Base-by-base conservation (phyloP, 768 basidiomycete species). In the Lyophyllum semitale region DNA sequence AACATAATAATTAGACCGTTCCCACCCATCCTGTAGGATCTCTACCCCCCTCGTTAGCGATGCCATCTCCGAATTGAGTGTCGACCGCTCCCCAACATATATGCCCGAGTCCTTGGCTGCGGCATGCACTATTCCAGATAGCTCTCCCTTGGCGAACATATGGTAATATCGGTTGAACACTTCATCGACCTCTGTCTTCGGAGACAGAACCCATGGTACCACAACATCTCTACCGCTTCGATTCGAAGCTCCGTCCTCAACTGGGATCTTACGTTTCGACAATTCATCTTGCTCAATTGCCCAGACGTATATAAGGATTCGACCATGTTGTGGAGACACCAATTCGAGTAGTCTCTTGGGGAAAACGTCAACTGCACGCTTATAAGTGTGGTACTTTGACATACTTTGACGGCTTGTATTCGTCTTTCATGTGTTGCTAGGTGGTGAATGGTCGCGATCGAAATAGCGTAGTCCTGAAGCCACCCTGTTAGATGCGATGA, bases 401-500 rank as follows among this genome's bases (percentile, higher is more conserved):
- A 29, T 58, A 91, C 94, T 80, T 92, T 77, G 8, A 98, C 82
- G 2, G 93, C 88, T 17, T 77, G 67, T 58, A 76, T 79, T 18
- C 97, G 81, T 30, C 97, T 82, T 52, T 81, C 79, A 9, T 80
- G 78, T 0, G 94, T 96, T 3, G 94, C 86, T 5, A 99, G 79
- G 70, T 99, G 97, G 65, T 99, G 97, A 43, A 98, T 92, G 2
- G 96, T 98, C 25, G 97, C 97, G 59, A 99, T 95, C 4, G 95
- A 97, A 46, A 99, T 95, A 2, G 91, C 91, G 63, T 93, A 97
- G 75, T 98, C 94, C 95, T 98, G 35, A 11, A 37, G 40, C 30
- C 59, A 11, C 17, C 18, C 15, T 2, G 33, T 51, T 25, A 33
- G 23, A 32, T 57, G 12, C 54, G 43, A 12, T 35, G 25, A 17